Evolutionary conservation across 2,329 filamentous ascomycete genomes (phyloP), one percentile per base, ranked within the genome.

Genomic region (Xylariomycetidae sp.): DNA sequence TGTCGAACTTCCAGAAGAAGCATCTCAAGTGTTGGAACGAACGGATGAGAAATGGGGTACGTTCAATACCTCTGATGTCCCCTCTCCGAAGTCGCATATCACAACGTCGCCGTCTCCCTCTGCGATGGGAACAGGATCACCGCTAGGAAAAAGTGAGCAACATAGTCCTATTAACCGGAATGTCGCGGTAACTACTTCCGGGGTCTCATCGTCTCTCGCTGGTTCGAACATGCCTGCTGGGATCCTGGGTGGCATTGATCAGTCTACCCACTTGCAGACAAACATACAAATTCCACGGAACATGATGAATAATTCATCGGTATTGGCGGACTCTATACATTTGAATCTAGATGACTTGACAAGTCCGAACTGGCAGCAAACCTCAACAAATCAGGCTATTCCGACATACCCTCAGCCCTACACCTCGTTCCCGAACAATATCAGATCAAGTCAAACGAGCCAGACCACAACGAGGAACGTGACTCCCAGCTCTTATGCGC

Each of bases 1-100:
- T 13, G 82, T 95, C 27, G 80, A 88, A 36, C 62, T 97, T 8
- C 90, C 92, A 0, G 82, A 87, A 38, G 90, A 97, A 59, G 90
- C 89, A 0, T 71, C 76, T 0, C 64, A 72, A 2, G 79, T 94
- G 2, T 72, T 97, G n/a, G 70, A 79, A 30, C 77, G 88, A 22
- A 84, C 87, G 2, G 86, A 94, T 51, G 69, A 77, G 27, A 90
- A 83, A 60, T 95, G 85, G 59, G 88, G 87, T 2, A 74, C 73
- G 3, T 88, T 82, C 47, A 77, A 64, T 51, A 73, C 74, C 33
- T 71, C 72, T 1, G 78, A 81, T 33, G 69, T 79, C 6, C 70
- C 73, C 2, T 80, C 78, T 3, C 77, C 77, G 14, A 48, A 38
- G 48, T 62, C 49, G 27, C 53, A 44, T 25, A 33, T 41, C 9